phyloP scores from a whole-genome alignment of 148 eudicot genomes.

The Fagopyrum tataricum region DNA sequence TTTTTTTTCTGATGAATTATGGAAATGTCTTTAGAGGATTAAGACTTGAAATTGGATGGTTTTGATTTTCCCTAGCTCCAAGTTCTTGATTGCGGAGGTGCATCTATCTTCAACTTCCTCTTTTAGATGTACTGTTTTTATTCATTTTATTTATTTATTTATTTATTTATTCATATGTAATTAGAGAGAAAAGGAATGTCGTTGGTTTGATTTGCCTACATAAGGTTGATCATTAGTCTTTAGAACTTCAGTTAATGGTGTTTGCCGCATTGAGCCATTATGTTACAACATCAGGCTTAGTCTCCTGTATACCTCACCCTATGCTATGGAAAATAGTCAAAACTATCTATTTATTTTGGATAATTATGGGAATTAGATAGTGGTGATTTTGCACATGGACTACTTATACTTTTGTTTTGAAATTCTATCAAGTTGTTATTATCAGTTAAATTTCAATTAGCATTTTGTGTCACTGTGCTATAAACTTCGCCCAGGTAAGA shows the following conservation, averaged over 20 bases:
- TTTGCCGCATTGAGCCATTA: not conserved
- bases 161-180: too few species aligned
- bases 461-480: not conserved
- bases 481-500: not conserved
- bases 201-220: not conserved
- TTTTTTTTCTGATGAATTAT: not conserved
- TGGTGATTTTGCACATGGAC: not conserved
- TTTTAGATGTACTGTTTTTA: not conserved
- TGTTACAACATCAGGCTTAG: too few species aligned
- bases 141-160: not conserved
- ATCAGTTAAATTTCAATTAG: not conserved
- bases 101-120: not conserved
- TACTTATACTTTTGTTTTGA: not conserved
- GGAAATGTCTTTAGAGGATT: not conserved
- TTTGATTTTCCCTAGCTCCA: not conserved
- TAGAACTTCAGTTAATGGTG: not conserved
- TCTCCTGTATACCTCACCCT: not conserved
- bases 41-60: not conserved
- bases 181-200: not conserved
- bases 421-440: not conserved
- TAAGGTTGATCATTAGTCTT: not conserved
- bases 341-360: not conserved
- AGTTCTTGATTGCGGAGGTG: not conserved
- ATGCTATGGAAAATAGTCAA: not conserved
- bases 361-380: not conserved